A percentile compares a stretch with the other conserved stretches of the same genome.
These are phyloP conservation scores for Ciborinia camelliae DNA, from an alignment of 2,329 filamentous ascomycete genomes.

Conservation along the genomic window DNA sequence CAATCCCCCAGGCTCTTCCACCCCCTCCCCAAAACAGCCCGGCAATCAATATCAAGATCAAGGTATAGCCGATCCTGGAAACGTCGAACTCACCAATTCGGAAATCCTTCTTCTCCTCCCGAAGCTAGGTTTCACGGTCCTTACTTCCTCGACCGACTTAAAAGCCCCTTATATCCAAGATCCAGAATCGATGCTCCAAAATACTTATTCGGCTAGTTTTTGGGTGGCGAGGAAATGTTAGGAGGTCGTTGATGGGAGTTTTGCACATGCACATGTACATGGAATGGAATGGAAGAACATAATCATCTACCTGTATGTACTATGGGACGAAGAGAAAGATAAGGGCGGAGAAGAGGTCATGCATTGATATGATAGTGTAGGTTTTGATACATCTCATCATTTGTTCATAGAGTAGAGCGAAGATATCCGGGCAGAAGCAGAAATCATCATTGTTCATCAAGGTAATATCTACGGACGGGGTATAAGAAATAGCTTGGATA, in stretches of 20 bases:
- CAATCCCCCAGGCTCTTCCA: conserved; percentile 52
- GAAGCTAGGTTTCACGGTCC: conserved; percentile 72
- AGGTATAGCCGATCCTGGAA: conserved; percentile 84
- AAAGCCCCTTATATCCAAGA: conserved; percentile 86
- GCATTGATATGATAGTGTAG: not conserved
- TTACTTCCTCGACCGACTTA: conserved; percentile 56
- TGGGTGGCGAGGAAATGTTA: conserved; percentile 78
- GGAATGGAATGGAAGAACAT: not conserved
- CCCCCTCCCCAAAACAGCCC: conserved; percentile 41
- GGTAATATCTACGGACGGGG: too few relatives aligned
- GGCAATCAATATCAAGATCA: conserved; percentile 39
- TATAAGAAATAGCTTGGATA: too few relatives aligned
- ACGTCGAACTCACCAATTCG: conserved; percentile 84
- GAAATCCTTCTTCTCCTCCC: conserved; percentile 77
- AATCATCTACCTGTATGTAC: too few relatives aligned
- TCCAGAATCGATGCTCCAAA: conserved; percentile 78
- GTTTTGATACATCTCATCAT: not conserved
- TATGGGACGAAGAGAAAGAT: too few relatives aligned
- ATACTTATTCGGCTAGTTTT: conserved; percentile 72
- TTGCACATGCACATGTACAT: not conserved
- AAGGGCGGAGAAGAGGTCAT: too few relatives aligned
- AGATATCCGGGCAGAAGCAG: too few relatives aligned
- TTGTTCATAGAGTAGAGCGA: too few relatives aligned
- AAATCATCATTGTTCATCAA: too few relatives aligned
- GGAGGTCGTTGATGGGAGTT: not conserved